Evolutionary conservation across 2,329 filamentous ascomycete species (phyloP), one percentile per base, ranked within the genome.

Genomic region (Beauveria asiatica): DNA sequence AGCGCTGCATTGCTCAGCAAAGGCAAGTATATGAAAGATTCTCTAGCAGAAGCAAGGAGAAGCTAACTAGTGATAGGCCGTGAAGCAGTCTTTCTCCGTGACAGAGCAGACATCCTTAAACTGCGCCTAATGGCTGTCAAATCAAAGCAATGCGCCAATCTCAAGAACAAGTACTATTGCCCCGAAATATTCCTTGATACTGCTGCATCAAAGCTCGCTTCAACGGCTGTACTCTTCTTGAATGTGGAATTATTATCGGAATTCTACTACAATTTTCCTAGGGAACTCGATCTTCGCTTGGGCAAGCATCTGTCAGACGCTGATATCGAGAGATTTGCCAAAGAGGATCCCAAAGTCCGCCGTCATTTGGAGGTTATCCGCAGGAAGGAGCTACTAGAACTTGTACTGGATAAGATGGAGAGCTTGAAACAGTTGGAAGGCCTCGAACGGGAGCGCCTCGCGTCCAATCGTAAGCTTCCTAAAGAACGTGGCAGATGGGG

Each of bases 111-210:
- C 64, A 88, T 97, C 59, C 85, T 99, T 72, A 92, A 89, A 71
- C 90, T 97, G 85, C 89, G 94, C 21, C 82, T 97, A 41, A 73
- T 89, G 61, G 94, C 94, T 48, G 81, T 96, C 61, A 94, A 93
- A 72, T 94, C 90, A 17, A 91, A 93, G 72, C 92, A 96, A 75
- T 99, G 94, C 75, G 83, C 86, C 62, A 84, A 78, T 65, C 81
- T 87, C 65, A 87, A 88, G 69, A 96, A 96, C 78, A 97, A 97
- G 77, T 97, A 97, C 76, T 85, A 94, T 76, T 99, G 94, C 70
- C 94, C 94, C 0, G 94, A 99, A 72, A 84, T 99, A 17, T 99
- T 99, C 78, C 84, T 99, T n/a, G 92, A 99, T 69, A 92, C 95
- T 3, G 94, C 96, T 2, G 92, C 94, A 1, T 90, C 92, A 66